These are phyloP conservation scores for Venturia oleaginea DNA, from an alignment of 2,329 filamentous ascomycete species.

Conservation along the genomic window DNA sequence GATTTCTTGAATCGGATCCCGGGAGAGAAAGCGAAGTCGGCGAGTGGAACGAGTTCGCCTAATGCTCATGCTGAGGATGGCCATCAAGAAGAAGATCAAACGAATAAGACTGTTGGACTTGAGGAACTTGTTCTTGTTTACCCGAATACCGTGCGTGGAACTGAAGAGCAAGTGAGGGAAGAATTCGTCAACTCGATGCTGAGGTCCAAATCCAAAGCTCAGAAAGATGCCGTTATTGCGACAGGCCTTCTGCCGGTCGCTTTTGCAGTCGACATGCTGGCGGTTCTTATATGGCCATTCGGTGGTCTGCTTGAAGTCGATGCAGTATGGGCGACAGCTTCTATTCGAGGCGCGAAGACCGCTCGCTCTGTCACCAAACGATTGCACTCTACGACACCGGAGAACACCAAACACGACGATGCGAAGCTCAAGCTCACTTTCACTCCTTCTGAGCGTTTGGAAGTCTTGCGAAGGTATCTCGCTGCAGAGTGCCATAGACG, in stretches of 20 bases:
- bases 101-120: conserved; percentile 28
- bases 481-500: conserved; percentile 30
- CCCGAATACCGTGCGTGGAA: conserved; percentile 24
- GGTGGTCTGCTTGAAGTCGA: conserved; percentile 30
- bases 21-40: conserved; percentile 9
- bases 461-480: conserved; percentile 31
- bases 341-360: conserved; percentile 37
- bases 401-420: conserved; percentile 14
- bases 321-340: conserved; percentile 30
- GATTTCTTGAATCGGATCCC: conserved; percentile 36
- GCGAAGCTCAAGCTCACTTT: conserved; percentile 29
- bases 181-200: conserved; percentile 36
- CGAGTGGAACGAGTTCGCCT: conserved; percentile 11
- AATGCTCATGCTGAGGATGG: conserved; percentile 23
- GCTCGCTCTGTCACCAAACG: conserved; percentile 32
- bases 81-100: conserved; percentile 23
- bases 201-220: conserved; percentile 33
- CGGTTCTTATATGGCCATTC: conserved; percentile 29
- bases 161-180: conserved; percentile 26
- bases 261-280: conserved; percentile 26
- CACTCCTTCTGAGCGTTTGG: conserved; percentile 27
- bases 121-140: conserved; percentile 35
- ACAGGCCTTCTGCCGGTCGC: conserved; percentile 33
- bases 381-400: conserved; percentile 19
- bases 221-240: conserved; percentile 34